A percentile compares a stretch with the other conserved stretches of the same genome.
phyloP scores from a whole-genome alignment of 2,329 filamentous ascomycete genomes.

The Diaporthe destruens region DNA sequence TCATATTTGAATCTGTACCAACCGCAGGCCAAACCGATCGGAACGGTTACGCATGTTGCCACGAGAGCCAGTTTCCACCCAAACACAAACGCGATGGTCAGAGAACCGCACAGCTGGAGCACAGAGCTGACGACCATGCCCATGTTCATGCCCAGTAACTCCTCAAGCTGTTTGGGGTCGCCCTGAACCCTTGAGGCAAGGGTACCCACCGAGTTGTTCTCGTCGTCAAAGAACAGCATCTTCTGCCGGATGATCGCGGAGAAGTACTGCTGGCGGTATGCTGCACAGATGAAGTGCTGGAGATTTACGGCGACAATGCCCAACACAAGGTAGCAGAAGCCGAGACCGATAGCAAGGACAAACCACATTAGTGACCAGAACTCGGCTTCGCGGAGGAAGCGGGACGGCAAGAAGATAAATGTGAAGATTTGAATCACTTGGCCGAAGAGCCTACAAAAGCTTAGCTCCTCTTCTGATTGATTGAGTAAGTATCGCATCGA shows the following conservation, averaged over 20 bases:
- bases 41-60: slow-evolving; percentile 70
- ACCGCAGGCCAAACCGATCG: slow-evolving; percentile 60
- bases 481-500: no score
- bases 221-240: slow-evolving; percentile 71
- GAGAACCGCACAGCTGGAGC: slow-evolving; percentile 74
- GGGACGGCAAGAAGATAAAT: slow-evolving; percentile 49
- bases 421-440: slow-evolving; percentile 65
- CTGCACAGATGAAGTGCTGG: slow-evolving; percentile 61
- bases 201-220: slow-evolving; percentile 71
- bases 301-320: slow-evolving; percentile 59
- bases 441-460: slow-evolving; percentile 61
- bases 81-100: slow-evolving; percentile 77
- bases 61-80: slow-evolving; percentile 84
- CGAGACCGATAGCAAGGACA: slow-evolving; percentile 35
- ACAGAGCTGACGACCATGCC: slow-evolving; percentile 72
- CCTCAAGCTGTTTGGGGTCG: slow-evolving; percentile 71
- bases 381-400: slow-evolving; percentile 55
- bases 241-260: slow-evolving; percentile 70
- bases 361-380: slow-evolving; percentile 78
- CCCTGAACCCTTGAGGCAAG: slow-evolving; percentile 68
- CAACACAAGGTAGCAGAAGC: slow-evolving; percentile 58
- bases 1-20: slow-evolving; percentile 70
- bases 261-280: slow-evolving; percentile 72
- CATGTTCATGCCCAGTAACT: slow-evolving; percentile 74
- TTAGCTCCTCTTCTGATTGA: neutral